Evolutionary conservation across 2,329 filamentous ascomycete genomes (phyloP), one percentile per base, ranked within the genome.

Genomic region (Biscogniauxia sp.): DNA sequence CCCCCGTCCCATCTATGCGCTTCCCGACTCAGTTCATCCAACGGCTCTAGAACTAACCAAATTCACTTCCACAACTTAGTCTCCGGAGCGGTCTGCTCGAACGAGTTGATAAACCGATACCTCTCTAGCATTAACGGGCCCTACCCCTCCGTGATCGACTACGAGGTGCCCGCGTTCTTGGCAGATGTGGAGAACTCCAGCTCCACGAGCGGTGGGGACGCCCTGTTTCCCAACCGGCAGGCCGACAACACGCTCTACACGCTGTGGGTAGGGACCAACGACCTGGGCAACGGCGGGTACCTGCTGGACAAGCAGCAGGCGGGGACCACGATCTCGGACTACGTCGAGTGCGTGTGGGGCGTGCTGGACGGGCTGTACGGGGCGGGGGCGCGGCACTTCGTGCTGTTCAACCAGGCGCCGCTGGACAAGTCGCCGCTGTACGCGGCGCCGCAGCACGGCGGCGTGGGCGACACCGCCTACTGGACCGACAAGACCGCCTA

Each of bases 241-340:
- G 67, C 81, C 1, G 75, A 83, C 28, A 86, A 87, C 64, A 91
- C 89, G 0, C 86, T 91, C 2, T 93, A 92, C 69, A 82, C 86
- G 1, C 82, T 93, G 55, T 93, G 89, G 89, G 92, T 93, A 68
- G 91, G 91, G 2, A 93, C 90, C 23, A 94, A 94, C 70, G 91
- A 95, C 69, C 78, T 94, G 9, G 90, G 90, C 20, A 80, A 79
- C 59, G 75, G 80, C 56, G 88, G 83, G 8, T 89, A 93, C 70
- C 73, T 93, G 32, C 85, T 82, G 4, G 88, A 92, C 70, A 80
- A 79, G 23, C 87, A 92, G 70, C 74, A 81, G 4, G 67, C 77
- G 0, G 86, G 85, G 23, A 88, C 84, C 1, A 80, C 93, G 5
- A 60, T 71, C 19, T 77, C 80, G 1, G 82, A 88, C 69, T 92